Base-by-base conservation (phyloP, 768 basidiomycete genomes). In the Agaricus blazei region DNA sequence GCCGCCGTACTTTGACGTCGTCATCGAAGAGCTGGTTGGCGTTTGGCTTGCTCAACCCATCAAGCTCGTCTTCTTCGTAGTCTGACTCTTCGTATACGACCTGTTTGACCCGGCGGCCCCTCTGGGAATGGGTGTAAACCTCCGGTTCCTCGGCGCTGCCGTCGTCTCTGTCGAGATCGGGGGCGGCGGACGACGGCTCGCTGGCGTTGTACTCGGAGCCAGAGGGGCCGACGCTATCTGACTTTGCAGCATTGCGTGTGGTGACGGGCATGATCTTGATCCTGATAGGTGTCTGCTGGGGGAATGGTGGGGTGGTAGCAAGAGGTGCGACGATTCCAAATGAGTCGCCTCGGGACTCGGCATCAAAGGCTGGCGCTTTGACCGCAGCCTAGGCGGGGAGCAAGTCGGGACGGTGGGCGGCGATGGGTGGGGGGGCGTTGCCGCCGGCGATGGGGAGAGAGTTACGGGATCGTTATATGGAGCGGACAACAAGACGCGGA, bases 131-230 rank as follows among this genome's bases (percentile, higher is more conserved):
- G 3, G 58, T 66, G 2, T 59, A 60, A 48, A 65, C 51, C 3
- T 62, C 63, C n/a, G 48, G 51, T 36, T 65, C 62, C 34, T 76
- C 72, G 8, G 70, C 67, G 9, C 76, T 70, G 9, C 70, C 68
- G n/a, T 68, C 68, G 23, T 68, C 67, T 9, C 53, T 59, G 15
- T 62, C 63, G 26, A 64, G 60, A 14, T 63, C 63, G n/a, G n/a
- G 38, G 23, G 60, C 63, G 43, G 72, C 68, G 52, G 72, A 67
- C 3, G 75, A 76, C 59, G 73, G 74, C 48, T 78, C 78, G 52
- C 77, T 77, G 54, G 70, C 74, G 54, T 75, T 71, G 62, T 80
- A 81, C 62, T 79, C 77, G 3, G 78, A 80, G 19, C 76, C 78
- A 47, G 77, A 79, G 19, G 70, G 67, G 0, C 67, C 71, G 2